These are phyloP conservation scores for Malus hybrid DNA, from an alignment of 331 rosid species.

Conservation along the genomic window DNA sequence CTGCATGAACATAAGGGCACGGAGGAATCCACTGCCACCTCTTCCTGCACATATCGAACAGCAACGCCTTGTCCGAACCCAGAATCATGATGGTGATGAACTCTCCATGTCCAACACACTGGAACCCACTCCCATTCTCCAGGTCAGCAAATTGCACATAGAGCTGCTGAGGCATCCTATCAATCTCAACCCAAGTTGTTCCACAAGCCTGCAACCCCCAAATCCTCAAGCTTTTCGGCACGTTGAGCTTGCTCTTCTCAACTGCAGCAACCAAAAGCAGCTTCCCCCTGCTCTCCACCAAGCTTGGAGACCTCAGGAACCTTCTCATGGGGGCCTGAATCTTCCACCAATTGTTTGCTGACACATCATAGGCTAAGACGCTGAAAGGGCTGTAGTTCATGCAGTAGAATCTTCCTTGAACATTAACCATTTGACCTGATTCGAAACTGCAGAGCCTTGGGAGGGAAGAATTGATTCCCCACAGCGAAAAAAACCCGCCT, in stretches of 20 bases:
- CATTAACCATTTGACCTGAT: slow-evolving; percentile 63
- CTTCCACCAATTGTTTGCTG: slow-evolving; percentile 61
- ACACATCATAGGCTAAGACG: slow-evolving; percentile 48
- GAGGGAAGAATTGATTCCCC: slow-evolving; percentile 66
- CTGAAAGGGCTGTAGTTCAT: slow-evolving; percentile 94
- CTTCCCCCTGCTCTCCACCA: slow-evolving; percentile 64
- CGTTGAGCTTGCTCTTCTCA: slow-evolving; percentile 83
- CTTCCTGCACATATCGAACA: slow-evolving; percentile 58
- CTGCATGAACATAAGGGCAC: slow-evolving; percentile 54
- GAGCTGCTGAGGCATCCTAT: slow-evolving; percentile 88
- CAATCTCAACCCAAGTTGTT: slow-evolving; percentile 73
- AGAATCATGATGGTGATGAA: slow-evolving; percentile 45
- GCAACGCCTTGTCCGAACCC: slow-evolving; percentile 48
- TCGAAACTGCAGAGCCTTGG: slow-evolving; percentile 84
- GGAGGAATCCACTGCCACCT: slow-evolving; percentile 94
- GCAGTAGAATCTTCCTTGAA: slow-evolving; percentile 64
- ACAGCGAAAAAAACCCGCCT: slow-evolving; percentile 75
- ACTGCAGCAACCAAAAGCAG: slow-evolving; percentile 67
- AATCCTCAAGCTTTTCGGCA: slow-evolving; percentile 74
- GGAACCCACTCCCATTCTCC: slow-evolving; percentile 68
- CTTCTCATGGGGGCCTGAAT: slow-evolving; percentile 94
- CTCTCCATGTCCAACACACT: slow-evolving; percentile 74
- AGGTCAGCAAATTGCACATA: slow-evolving; percentile 54
- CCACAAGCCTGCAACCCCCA: slow-evolving; percentile 82
- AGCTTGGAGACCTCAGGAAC: slow-evolving; percentile 59